phyloP scores from a whole-genome alignment of 371 early-diverging fungal genomes.

The Rhizopus arrhizus region DNA sequence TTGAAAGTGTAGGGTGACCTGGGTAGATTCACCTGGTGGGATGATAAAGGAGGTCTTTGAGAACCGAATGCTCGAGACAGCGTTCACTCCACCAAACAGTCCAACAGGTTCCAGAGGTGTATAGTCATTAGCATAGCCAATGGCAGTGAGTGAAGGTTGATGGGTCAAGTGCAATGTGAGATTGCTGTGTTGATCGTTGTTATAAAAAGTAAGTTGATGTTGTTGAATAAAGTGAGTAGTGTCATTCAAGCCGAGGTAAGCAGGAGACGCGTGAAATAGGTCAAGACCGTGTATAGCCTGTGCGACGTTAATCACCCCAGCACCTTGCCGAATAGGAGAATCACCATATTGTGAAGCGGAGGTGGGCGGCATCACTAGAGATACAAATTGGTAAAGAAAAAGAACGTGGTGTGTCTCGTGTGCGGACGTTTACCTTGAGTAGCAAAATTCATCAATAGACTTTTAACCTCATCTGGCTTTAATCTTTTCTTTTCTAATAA shows the following conservation, averaged over 20 bases:
- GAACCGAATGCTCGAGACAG: slow-evolving; percentile 32
- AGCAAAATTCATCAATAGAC: slow-evolving; percentile 37
- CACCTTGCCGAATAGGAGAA: slow-evolving; percentile 63
- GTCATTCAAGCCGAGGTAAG: slow-evolving; percentile 67
- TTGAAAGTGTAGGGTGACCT: slow-evolving; percentile 38
- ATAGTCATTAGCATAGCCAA: slow-evolving; percentile 19
- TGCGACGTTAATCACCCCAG: slow-evolving; percentile 69
- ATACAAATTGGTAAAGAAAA: too few species aligned
- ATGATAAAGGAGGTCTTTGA: slow-evolving; percentile 30
- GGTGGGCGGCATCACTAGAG: slow-evolving; percentile 32
- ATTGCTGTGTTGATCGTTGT: slow-evolving; percentile 46
- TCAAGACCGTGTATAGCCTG: slow-evolving; percentile 54
- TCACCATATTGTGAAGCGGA: slow-evolving; percentile 28
- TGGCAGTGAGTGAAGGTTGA: slow-evolving; percentile 40
- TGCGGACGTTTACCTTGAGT: slow-evolving; percentile 38
- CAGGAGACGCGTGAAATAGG: slow-evolving; percentile 59
- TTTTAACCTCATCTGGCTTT: slow-evolving; percentile 27
- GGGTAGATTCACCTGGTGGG: slow-evolving; percentile 36
- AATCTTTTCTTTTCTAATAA: slow-evolving; percentile 28
- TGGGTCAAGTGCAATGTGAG: slow-evolving; percentile 35
- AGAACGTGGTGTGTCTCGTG: background rate
- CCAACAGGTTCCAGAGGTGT: slow-evolving; percentile 24
- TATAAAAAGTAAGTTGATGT: slow-evolving; percentile 54
- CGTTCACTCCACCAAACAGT: slow-evolving; percentile 7
- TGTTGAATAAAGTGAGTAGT: slow-evolving; percentile 36